Conservation (phyloP, 169 alveolate genomes). For the Plasmodium knowlesi region DNA sequence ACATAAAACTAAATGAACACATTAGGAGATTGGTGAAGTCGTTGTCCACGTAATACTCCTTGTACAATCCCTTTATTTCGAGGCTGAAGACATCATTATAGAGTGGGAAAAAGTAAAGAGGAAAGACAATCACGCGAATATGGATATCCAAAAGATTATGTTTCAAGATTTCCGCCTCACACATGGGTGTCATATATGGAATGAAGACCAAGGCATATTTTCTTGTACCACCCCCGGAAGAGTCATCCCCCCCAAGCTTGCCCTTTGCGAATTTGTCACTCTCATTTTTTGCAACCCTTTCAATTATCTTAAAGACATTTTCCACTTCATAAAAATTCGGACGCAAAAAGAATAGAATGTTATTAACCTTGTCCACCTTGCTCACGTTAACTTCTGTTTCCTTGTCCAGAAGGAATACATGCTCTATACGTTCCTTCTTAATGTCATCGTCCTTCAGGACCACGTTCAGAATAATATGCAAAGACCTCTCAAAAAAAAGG, state of each 20-base stretch:
- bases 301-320: constrained; percentile 42
- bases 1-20: constrained; percentile 60
- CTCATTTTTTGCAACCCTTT: constrained; percentile 27
- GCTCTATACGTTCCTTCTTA: constrained; percentile 41
- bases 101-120: constrained; percentile 61
- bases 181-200: constrained; percentile 59
- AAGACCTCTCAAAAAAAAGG: constrained; percentile 29
- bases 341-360: constrained; percentile 46
- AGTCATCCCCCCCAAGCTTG: neutral
- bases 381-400: constrained; percentile 8
- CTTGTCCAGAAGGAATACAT: constrained; percentile 1
- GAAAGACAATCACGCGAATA: constrained; percentile 28
- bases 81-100: constrained; percentile 65
- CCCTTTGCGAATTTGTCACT: neutral
- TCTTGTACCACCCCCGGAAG: neutral
- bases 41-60: constrained; percentile 61
- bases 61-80: constrained; percentile 38
- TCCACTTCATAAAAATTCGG: constrained; percentile 62
- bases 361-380: neutral
- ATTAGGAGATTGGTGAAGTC: constrained; percentile 33
- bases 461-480: constrained; percentile 40
- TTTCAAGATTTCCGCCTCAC: constrained; percentile 30
- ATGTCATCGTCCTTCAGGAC: constrained; percentile 40
- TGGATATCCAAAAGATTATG: constrained; percentile 11
- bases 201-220: constrained; percentile 39